Base-by-base conservation (phyloP, 495 filamentous ascomycete genomes). In the Massariosphaeria phaeospora region DNA sequence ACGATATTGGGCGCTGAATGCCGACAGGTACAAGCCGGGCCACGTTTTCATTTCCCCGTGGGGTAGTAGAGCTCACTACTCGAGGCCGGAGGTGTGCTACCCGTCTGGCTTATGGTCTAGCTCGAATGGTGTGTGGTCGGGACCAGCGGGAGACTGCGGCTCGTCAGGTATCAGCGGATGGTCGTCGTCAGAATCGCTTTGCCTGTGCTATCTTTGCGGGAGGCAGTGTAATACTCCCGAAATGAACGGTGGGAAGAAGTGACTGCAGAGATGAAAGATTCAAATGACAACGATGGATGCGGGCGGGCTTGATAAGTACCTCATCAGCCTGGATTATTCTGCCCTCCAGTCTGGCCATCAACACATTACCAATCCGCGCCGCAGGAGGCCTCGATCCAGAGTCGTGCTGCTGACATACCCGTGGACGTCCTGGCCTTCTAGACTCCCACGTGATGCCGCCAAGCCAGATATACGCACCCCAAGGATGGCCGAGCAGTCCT, bases 391-490 rank as follows among this genome's bases (percentile, higher is more conserved):
- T 25, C 24, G 45, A 29, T 57, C 53, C 26, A 57, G 53, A 57
- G 53, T 36, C 13, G n/a, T 17, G 35, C 18, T 7, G 5, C 44
- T 44, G 49, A 34, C 34, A 11, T 20, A 36, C 43, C 27, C 21
- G n/a, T n/a, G n/a, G n/a, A n/a, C n/a, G n/a, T 23, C 21, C 35
- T 17, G 17, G 17, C 25, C 25, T 12, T 27, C 13, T 27, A 25
- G 41, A 49, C 20, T 29, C 34, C 34, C 35, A 40, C 45, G 23
- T 23, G 25, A 50, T 57, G 53, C 21, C 38, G 42, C 53, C 44
- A 43, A 57, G 46, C n/a, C 43, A 41, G 53, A 21, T 57, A 15
- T 57, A 57, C 26, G 44, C 53, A 25, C 44, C 44, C 20, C 38
- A 13, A 4, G 53, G 53, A 23, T 50, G 44, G 53, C 29, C 53